phyloP scores from a whole-genome alignment of 805 yeast genomes.

The Torulaspora maleeae region DNA sequence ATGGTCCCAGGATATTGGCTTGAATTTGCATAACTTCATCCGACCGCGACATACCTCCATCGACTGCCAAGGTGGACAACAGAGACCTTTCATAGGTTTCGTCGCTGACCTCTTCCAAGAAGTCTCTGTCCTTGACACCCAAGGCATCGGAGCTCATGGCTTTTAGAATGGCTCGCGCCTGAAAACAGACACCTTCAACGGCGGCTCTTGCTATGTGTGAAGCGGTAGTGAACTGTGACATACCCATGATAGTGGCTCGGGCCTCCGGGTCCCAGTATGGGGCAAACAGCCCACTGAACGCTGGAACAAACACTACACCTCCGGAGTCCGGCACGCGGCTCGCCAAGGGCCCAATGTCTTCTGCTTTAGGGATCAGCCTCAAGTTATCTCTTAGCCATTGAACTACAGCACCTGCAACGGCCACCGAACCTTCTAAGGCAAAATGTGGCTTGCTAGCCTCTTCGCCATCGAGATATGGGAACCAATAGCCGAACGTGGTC shows the following conservation, averaged over 20 bases:
- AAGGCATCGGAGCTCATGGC: slow-evolving; percentile 88
- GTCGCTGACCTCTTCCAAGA: slow-evolving; percentile 46
- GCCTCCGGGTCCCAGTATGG: slow-evolving; percentile 95
- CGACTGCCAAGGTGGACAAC: slow-evolving; percentile 64
- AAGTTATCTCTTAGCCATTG: slow-evolving; percentile 93
- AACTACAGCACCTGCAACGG: slow-evolving; percentile 91
- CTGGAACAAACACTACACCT: slow-evolving; percentile 93
- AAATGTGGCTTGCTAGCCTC: slow-evolving; percentile 57
- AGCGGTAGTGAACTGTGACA: slow-evolving; percentile 88
- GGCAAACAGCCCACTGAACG: slow-evolving; percentile 88
- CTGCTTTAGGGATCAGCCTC: slow-evolving; percentile 71
- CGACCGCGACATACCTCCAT: slow-evolving; percentile 93
- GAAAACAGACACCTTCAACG: slow-evolving; percentile 90
- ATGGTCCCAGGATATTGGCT: slow-evolving; percentile 85
- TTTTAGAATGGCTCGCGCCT: slow-evolving; percentile 81
- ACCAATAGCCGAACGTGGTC: slow-evolving; percentile 89
- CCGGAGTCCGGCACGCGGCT: slow-evolving; percentile 75
- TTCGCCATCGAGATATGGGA: slow-evolving; percentile 55
- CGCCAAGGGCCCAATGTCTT: slow-evolving; percentile 88
- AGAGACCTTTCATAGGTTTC: slow-evolving; percentile 44
- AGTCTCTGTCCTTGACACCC: slow-evolving; percentile 45
- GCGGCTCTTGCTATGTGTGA: slow-evolving; percentile 93
- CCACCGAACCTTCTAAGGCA: slow-evolving; percentile 92
- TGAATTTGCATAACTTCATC: slow-evolving; percentile 91
- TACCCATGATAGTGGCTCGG: slow-evolving; percentile 87